These are phyloP conservation scores for Priceomyces medius DNA, from an alignment of 805 yeast species.

Conservation along the genomic window DNA sequence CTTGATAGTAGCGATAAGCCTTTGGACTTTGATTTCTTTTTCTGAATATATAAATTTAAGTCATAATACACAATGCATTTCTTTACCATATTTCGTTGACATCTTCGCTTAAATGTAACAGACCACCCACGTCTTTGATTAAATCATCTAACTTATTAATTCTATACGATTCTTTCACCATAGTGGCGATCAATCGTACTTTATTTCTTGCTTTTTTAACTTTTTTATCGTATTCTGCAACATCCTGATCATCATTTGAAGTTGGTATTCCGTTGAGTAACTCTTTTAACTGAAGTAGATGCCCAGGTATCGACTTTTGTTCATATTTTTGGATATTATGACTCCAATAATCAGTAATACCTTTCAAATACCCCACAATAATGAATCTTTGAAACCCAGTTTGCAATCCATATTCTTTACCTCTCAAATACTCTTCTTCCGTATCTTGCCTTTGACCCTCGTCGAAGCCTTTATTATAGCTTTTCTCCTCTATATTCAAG, in stretches of 20 bases:
- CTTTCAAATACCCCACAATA: slow-evolving; percentile 65
- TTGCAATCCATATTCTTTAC: slow-evolving; percentile 81
- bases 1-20: slow-evolving; percentile 33
- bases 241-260: slow-evolving; percentile 54
- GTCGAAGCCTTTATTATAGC: slow-evolving; percentile 63
- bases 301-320: slow-evolving; percentile 17
- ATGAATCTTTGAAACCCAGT: slow-evolving; percentile 72
- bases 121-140: slow-evolving; percentile 38
- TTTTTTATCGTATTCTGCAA: slow-evolving; percentile 52
- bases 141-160: slow-evolving; percentile 30
- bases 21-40: slow-evolving; percentile 42
- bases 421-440: slow-evolving; percentile 63
- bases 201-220: slow-evolving; percentile 59
- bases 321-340: slow-evolving; percentile 16
- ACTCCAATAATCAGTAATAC: slow-evolving; percentile 45
- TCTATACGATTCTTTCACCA: slow-evolving; percentile 31
- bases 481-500: slow-evolving; percentile 58
- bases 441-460: slow-evolving; percentile 70
- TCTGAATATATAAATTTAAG: slow-evolving; percentile 7
- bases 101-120: slow-evolving; percentile 34
- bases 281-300: slow-evolving; percentile 31
- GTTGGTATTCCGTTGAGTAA: slow-evolving; percentile 18
- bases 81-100: slow-evolving; percentile 44
- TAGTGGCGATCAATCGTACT: slow-evolving; percentile 48
- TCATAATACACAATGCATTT: background rate